These are phyloP conservation scores for Globisporangium splendens DNA, from an alignment of 352 stramenopile genomes.

Conservation along the genomic window DNA sequence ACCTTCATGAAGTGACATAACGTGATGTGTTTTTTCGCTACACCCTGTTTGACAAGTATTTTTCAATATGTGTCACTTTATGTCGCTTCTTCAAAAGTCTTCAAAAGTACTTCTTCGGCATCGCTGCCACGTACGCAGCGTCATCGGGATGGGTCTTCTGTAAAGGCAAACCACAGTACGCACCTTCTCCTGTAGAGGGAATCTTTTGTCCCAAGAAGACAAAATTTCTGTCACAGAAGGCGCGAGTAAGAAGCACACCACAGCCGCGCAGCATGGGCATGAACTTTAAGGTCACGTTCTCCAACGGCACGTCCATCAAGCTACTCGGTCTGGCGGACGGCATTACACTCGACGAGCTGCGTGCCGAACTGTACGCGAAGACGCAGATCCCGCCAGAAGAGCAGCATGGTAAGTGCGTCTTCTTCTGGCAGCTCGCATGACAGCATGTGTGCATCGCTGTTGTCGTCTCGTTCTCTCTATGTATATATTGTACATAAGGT, in stretches of 20 bases:
- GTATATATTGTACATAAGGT: background rate
- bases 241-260: background rate
- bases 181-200: no score
- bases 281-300: conserved; percentile 76
- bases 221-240: background rate
- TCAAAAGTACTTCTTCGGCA: background rate
- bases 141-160: conserved; percentile 6
- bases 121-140: conserved; percentile 1
- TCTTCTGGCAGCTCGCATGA: background rate
- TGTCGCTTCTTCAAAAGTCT: background rate
- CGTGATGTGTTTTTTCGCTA: no score
- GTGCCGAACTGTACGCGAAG: conserved; percentile 47
- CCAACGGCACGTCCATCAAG: conserved; percentile 68
- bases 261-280: conserved; percentile 11
- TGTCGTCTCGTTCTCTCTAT: background rate
- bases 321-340: conserved; percentile 58
- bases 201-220: background rate
- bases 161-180: conserved; percentile 3
- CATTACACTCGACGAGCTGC: conserved; percentile 58
- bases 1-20: no score
- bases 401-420: conserved; percentile 42
- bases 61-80: background rate
- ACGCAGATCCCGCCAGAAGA: conserved; percentile 55
- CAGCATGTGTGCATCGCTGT: background rate
- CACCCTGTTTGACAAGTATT: background rate